Percentiles rank a stretch among this genome's conserved stretches.
phyloP scores from a whole-genome alignment of 179 eudicot genomes.

The Beta lomatogona region DNA sequence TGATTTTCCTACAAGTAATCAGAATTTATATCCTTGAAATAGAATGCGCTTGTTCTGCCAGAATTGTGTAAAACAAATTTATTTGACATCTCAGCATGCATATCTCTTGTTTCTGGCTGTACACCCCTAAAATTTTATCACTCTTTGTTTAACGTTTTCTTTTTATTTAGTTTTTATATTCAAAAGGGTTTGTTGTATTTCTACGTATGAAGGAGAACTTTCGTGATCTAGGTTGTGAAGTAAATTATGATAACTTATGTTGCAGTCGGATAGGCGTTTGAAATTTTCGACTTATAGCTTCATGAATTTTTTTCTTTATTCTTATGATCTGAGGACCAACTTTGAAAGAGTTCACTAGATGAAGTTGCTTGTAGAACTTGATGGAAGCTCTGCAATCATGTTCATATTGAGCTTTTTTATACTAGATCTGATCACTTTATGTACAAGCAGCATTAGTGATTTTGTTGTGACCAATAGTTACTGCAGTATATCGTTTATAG shows the following conservation, averaged over 20 bases:
- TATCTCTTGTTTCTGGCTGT: background rate
- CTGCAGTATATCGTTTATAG: background rate
- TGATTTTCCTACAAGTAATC: background rate
- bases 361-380: too few species aligned
- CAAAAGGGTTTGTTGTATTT: background rate
- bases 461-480: background rate
- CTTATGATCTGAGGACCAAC: too few species aligned
- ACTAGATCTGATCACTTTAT: background rate
- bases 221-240: background rate
- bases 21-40: background rate
- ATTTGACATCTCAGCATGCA: too few species aligned
- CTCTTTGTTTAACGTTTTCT: background rate
- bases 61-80: background rate
- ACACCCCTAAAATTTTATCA: background rate
- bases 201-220: background rate
- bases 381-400: too few species aligned
- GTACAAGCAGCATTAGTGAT: background rate
- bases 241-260: background rate
- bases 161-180: background rate
- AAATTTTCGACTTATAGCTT: too few species aligned
- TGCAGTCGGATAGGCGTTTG: too few species aligned
- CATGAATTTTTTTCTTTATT: too few species aligned
- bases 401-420: background rate
- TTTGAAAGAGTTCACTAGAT: too few species aligned
- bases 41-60: background rate